Evolutionary conservation across 176 grass and related monocot genomes (phyloP).

Genomic region (Eleusine indica): DNA sequence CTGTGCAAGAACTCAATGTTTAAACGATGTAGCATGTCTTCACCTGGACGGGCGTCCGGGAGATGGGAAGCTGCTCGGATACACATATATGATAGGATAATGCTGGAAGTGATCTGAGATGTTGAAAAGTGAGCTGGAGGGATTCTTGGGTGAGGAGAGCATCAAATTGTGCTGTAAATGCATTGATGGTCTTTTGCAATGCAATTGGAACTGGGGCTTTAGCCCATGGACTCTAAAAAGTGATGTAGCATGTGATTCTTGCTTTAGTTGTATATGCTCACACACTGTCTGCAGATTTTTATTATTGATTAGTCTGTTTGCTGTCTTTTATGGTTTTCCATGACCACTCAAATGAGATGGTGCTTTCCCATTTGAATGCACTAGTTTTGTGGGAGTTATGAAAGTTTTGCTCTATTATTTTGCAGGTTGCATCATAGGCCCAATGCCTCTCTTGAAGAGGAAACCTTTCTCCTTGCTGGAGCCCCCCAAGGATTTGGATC

Average conservation of each 20-base stretch:
- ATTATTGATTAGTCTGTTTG: not conserved
- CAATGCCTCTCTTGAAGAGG: conserved; percentile 81
- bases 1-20: not conserved
- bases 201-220: too few relatives aligned
- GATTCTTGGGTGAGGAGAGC: too few relatives aligned
- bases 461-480: conserved; percentile 66
- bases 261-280: not conserved
- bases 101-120: too few relatives aligned
- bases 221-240: too few relatives aligned
- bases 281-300: not conserved
- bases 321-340: not conserved
- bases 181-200: too few relatives aligned
- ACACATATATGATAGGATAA: too few relatives aligned
- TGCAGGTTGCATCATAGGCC: conserved; percentile 26
- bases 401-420: conserved; percentile 5
- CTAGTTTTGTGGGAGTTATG: not conserved
- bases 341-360: not conserved
- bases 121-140: too few relatives aligned
- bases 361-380: not conserved
- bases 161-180: too few relatives aligned
- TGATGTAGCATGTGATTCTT: not conserved
- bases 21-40: not conserved
- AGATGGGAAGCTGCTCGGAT: too few relatives aligned
- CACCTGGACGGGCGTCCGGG: too few relatives aligned
- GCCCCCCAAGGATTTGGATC: conserved; percentile 67